Conservation (phyloP, 768 basidiomycete genomes). For the Rhodotorula babjevae region DNA sequence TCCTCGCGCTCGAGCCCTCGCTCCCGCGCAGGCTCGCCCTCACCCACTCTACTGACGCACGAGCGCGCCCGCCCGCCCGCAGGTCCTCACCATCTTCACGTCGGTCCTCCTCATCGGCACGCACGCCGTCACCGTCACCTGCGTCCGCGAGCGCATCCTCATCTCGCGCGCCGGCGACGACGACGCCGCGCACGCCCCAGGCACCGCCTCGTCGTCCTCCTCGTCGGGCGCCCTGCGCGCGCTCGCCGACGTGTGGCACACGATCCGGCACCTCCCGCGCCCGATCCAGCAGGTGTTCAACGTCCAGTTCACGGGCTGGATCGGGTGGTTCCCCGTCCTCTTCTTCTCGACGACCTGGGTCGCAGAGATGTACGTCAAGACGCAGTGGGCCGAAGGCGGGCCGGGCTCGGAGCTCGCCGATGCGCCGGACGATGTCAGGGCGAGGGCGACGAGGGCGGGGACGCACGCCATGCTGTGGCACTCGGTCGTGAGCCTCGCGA, state of each 20-base stretch:
- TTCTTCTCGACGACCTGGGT: slow-evolving; percentile 56
- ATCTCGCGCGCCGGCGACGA: slow-evolving; percentile 47
- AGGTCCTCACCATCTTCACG: slow-evolving; percentile 63
- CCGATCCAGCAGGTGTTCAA: slow-evolving; percentile 67
- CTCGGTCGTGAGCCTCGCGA: slow-evolving; percentile 62
- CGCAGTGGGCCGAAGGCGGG: slow-evolving; percentile 34
- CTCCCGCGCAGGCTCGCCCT: neutral
- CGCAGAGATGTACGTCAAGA: slow-evolving; percentile 71
- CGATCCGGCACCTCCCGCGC: slow-evolving; percentile 63
- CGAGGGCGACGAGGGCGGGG: slow-evolving; percentile 74
- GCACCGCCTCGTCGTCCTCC: no score
- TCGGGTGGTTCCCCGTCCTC: slow-evolving; percentile 87
- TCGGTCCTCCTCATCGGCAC: slow-evolving; percentile 61
- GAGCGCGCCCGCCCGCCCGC: no score
- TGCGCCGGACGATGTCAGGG: slow-evolving; percentile 52
- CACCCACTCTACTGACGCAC: neutral
- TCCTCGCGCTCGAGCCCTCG: neutral
- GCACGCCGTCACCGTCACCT: slow-evolving; percentile 60
- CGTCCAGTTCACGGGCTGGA: slow-evolving; percentile 70
- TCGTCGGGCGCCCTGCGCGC: neutral
- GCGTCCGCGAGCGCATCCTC: slow-evolving; percentile 62
- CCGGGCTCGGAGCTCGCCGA: slow-evolving; percentile 46
- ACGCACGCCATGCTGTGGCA: slow-evolving; percentile 77
- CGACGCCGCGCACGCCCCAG: neutral
- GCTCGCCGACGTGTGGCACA: slow-evolving; percentile 57